These are phyloP conservation scores for Fraxinus americana DNA, from an alignment of 257 asterid genomes.

Conservation along the genomic window DNA sequence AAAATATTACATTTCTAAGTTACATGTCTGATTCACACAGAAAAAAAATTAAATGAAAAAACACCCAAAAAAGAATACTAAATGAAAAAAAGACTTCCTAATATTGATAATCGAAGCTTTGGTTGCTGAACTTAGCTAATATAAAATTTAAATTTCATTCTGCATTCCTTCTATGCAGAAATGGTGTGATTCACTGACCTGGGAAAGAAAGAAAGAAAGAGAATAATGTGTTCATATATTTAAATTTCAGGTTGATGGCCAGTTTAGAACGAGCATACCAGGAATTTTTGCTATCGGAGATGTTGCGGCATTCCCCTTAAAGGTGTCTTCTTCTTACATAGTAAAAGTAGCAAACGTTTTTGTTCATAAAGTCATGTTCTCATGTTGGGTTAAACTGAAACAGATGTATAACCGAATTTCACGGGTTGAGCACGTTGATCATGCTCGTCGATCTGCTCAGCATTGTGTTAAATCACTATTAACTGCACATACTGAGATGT, in stretches of 20 bases:
- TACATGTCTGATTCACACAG: not conserved
- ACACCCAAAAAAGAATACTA: too few species aligned
- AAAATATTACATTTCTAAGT: not conserved
- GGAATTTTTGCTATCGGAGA: constrained; percentile 96
- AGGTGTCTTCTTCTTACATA: constrained; percentile 44
- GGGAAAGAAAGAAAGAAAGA: not conserved
- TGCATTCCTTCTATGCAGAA: not conserved
- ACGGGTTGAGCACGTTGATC: constrained; percentile 97
- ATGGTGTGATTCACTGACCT: not conserved
- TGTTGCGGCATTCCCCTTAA: constrained; percentile 93
- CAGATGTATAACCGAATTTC: constrained; percentile 85
- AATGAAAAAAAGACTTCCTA: not conserved
- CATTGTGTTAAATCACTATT: constrained; percentile 79
- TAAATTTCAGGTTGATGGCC: constrained; percentile 83
- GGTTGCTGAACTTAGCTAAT: not conserved
- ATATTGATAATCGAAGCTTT: not conserved
- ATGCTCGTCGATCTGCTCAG: constrained; percentile 93
- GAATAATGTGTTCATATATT: constrained; percentile 16
- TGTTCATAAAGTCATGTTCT: constrained; percentile 17
- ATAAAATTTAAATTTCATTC: not conserved
- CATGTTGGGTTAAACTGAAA: constrained; percentile 5
- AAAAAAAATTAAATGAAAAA: not conserved
- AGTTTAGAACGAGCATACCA: constrained; percentile 76
- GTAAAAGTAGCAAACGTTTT: not conserved
- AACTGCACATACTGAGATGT: constrained; percentile 80